Evolutionary conservation across 2,329 filamentous ascomycete genomes (phyloP).

Genomic region (Pseudogymnoascus sp.): DNA sequence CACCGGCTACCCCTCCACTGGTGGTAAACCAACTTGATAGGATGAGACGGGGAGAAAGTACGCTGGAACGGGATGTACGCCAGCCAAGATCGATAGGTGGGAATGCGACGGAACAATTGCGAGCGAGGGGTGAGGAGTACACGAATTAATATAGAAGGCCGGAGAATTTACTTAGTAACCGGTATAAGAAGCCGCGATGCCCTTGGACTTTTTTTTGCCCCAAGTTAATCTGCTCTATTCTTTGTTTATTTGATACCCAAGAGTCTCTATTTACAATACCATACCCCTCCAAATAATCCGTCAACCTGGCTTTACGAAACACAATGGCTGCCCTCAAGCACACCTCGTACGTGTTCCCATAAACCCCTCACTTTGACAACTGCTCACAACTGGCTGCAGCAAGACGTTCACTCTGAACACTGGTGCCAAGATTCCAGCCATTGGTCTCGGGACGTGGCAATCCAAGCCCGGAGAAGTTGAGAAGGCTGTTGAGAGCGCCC

Average conservation of each 20-base stretch:
- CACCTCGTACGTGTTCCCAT: conserved; percentile 16
- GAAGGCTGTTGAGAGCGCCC: conserved; percentile 62
- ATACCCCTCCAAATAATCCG: background rate
- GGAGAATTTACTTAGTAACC: background rate
- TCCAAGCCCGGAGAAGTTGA: conserved; percentile 60
- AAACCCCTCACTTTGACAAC: conserved; percentile 12
- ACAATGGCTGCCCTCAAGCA: conserved; percentile 11
- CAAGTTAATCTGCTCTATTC: background rate
- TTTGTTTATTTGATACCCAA: conserved; percentile 5
- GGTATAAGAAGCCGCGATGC: background rate
- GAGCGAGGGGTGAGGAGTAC: background rate
- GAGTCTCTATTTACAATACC: conserved; percentile 7
- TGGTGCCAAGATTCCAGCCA: conserved; percentile 68
- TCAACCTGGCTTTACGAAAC: background rate
- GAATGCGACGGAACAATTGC: background rate
- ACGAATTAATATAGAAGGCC: background rate
- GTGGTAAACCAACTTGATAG: background rate
- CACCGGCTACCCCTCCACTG: background rate
- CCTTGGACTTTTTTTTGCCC: background rate
- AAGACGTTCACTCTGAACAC: conserved; percentile 64
- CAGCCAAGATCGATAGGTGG: background rate
- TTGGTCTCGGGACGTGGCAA: conserved; percentile 76
- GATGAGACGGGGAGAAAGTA: background rate
- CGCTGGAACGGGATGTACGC: background rate
- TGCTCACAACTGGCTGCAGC: conserved; percentile 23